phyloP scores from a whole-genome alignment of 176 grass and related monocot genomes.

The Musa acuminata region DNA sequence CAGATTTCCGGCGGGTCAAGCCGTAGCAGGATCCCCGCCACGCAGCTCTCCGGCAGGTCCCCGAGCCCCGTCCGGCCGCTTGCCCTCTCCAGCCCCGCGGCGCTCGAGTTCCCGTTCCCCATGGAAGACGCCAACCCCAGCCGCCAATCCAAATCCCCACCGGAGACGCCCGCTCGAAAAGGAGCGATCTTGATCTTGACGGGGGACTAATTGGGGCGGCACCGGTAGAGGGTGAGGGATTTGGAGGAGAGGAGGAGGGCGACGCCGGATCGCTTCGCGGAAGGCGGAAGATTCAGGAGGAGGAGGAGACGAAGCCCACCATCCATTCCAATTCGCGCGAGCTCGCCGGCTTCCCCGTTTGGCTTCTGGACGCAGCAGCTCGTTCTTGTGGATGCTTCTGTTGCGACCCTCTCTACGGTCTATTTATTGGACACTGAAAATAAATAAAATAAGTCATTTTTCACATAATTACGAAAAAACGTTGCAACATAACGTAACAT shows the following conservation, averaged over 20 bases:
- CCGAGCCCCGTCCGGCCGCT: conserved; percentile 53
- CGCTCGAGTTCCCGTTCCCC: conserved; percentile 64
- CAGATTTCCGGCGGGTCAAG: conserved; percentile 91
- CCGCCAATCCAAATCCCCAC: conserved; percentile 8
- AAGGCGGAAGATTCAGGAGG: conserved; percentile 32
- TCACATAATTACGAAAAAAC: no score
- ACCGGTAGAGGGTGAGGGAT: conserved; percentile 64
- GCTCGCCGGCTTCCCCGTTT: background rate
- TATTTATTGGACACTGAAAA: background rate
- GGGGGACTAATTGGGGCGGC: background rate
- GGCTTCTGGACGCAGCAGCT: background rate
- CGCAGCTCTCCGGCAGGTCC: conserved; percentile 92
- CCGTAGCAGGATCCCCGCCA: conserved; percentile 61
- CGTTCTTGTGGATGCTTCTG: background rate
- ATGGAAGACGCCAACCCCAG: conserved; percentile 15
- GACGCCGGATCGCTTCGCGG: conserved; percentile 13
- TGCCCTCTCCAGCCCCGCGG: conserved; percentile 42
- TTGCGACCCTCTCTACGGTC: background rate
- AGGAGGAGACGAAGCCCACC: conserved; percentile 33
- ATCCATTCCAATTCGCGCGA: conserved; percentile 7
- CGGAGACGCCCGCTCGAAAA: background rate
- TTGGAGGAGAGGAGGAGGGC: conserved; percentile 78
- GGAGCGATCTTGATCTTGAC: background rate
- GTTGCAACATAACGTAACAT: no score
- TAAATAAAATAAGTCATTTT: no score